Conservation (phyloP, 805 yeast species). For the Candida dendrica region DNA sequence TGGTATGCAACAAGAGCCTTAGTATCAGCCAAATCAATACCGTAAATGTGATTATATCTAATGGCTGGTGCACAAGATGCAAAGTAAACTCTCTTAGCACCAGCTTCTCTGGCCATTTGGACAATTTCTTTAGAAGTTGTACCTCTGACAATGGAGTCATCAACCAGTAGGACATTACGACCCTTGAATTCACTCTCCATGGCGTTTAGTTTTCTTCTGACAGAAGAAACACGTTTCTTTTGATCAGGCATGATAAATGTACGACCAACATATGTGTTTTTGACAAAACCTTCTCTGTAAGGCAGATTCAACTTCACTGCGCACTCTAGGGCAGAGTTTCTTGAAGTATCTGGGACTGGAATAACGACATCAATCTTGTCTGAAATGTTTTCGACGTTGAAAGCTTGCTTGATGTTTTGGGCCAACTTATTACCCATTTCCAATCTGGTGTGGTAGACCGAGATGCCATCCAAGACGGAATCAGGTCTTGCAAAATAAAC, state of each 20-base stretch:
- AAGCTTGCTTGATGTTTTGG: conserved; percentile 43
- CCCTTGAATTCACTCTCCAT: conserved; percentile 89
- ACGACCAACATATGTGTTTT: conserved; percentile 94
- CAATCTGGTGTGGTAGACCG: conserved; percentile 87
- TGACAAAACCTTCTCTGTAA: conserved; percentile 94
- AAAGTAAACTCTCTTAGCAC: conserved; percentile 89
- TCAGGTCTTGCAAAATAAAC: conserved; percentile 98
- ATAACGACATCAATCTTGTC: conserved; percentile 84
- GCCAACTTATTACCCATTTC: conserved; percentile 94
- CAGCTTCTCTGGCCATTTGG: conserved; percentile 97
- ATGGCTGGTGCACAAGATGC: conserved; percentile 99
- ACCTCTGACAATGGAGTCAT: conserved; percentile 96
- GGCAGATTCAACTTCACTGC: conserved; percentile 76
- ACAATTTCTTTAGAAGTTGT: conserved; percentile 96
- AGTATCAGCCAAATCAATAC: conserved; percentile 94
- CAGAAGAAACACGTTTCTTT: conserved; percentile 86
- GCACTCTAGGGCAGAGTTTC: conserved; percentile 90
- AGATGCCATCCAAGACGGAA: conserved; percentile 91
- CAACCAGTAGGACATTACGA: conserved; percentile 82
- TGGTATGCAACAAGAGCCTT: conserved; percentile 87
- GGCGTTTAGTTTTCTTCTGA: conserved; percentile 90
- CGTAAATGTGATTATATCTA: conserved; percentile 91
- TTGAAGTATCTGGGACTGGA: conserved; percentile 97
- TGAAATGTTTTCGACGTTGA: conserved; percentile 36
- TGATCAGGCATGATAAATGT: conserved; percentile 99